Evolutionary conservation across 2,329 filamentous ascomycete species (phyloP).

Genomic region (Pseudocercospora crystallina): DNA sequence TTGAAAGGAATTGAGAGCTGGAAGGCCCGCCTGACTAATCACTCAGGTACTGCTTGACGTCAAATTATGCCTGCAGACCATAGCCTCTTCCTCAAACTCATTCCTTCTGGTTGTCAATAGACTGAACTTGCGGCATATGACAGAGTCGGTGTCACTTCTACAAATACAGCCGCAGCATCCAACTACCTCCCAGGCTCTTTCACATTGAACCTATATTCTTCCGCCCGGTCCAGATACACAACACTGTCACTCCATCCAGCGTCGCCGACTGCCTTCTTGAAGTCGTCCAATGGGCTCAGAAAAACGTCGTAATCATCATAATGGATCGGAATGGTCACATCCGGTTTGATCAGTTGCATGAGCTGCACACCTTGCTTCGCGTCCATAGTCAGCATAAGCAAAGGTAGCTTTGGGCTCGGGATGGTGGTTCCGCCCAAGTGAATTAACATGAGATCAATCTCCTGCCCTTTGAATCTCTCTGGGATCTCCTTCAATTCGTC

Average conservation of each 20-base stretch:
- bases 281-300: conserved; percentile 59
- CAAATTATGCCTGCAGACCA: too few species aligned
- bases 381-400: conserved; percentile 70
- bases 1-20: too few species aligned
- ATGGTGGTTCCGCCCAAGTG: conserved; percentile 68
- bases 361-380: conserved; percentile 61
- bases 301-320: conserved; percentile 67
- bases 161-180: too few species aligned
- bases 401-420: conserved; percentile 57
- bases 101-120: too few species aligned
- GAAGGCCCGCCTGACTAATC: too few species aligned
- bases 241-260: conserved; percentile 55
- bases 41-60: too few species aligned
- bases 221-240: conserved; percentile 61
- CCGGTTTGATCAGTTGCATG: conserved; percentile 59
- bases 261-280: conserved; percentile 56
- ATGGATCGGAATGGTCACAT: conserved; percentile 64
- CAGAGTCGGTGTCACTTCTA: too few species aligned
- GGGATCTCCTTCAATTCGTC: conserved; percentile 64
- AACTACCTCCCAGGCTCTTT: too few species aligned
- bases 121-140: too few species aligned
- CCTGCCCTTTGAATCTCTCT: conserved; percentile 52
- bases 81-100: too few species aligned
- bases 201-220: conserved; percentile 58
- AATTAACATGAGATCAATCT: conserved; percentile 65